Evolutionary conservation across 140 eudicot genomes (phyloP).

Genomic region (Senecio squalidus): DNA sequence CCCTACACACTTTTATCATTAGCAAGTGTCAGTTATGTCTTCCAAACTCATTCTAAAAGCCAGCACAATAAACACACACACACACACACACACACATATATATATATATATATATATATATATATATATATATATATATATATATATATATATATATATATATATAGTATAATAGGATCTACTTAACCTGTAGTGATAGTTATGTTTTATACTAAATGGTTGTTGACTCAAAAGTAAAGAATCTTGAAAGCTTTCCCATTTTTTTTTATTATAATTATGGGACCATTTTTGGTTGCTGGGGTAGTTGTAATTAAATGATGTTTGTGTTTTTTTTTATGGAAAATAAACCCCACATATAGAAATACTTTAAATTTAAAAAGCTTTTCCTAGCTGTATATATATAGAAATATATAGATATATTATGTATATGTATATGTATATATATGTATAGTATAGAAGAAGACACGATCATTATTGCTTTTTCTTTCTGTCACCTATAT

Average conservation of each 20-base stretch:
- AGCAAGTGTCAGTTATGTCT: conserved; percentile 14
- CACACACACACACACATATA: conserved; percentile 19
- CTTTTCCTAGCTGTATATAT: conserved; percentile 20
- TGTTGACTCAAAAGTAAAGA: conserved; percentile 36
- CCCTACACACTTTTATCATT: conserved; percentile 25
- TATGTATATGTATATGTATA: no score
- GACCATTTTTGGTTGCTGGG: conserved; percentile 43
- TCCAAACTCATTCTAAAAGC: conserved; percentile 14
- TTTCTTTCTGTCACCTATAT: conserved; percentile 14
- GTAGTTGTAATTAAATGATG: conserved; percentile 42
- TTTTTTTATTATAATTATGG: conserved; percentile 19
- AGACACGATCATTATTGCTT: conserved; percentile 31
- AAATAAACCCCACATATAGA: conserved; percentile 26
- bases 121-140: conserved; percentile 16
- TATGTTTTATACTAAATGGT: conserved; percentile 19
- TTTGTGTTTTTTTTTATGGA: conserved; percentile 27
- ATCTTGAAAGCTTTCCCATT: conserved; percentile 18
- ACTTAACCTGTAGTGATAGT: conserved; percentile 21
- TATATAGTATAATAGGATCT: background rate
- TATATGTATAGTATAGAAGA: conserved; percentile 14
- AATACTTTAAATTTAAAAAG: conserved; percentile 9
- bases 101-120: background rate
- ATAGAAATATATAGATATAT: background rate
- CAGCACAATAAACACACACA: conserved; percentile 19
- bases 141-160: conserved; percentile 7